Conservation (phyloP, 2,329 filamentous ascomycete species). For the Aureobasidium uvarum region DNA sequence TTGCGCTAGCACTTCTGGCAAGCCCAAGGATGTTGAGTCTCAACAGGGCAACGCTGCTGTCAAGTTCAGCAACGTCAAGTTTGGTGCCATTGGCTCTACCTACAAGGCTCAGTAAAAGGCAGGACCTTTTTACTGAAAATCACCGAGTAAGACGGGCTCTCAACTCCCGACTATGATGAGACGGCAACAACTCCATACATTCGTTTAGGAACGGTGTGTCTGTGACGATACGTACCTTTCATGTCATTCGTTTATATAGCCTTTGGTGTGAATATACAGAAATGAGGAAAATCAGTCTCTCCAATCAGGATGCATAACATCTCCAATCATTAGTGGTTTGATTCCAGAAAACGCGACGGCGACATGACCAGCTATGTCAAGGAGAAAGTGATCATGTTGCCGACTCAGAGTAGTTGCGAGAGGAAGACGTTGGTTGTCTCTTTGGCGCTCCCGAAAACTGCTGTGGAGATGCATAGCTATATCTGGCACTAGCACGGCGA, state of each 20-base stretch:
- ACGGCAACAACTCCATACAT: neutral
- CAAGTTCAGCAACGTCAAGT: slow-evolving; percentile 33
- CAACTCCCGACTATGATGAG: slow-evolving; percentile 2
- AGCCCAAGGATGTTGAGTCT: slow-evolving; percentile 30
- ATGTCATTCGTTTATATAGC: neutral
- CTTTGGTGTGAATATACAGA: neutral
- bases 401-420: neutral
- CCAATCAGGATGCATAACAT: neutral
- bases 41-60: slow-evolving; percentile 30
- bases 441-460: neutral
- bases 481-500: too few species aligned
- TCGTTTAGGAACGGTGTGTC: neutral
- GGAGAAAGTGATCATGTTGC: neutral
- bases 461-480: neutral
- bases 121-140: neutral
- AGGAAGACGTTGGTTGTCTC: neutral
- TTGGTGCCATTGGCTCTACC: slow-evolving; percentile 32
- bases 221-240: neutral
- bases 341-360: neutral
- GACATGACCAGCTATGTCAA: neutral
- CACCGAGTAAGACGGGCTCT: neutral
- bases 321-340: neutral
- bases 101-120: slow-evolving; percentile 15
- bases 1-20: slow-evolving; percentile 31
- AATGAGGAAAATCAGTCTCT: neutral